Base-by-base conservation (phyloP, 805 yeast genomes). In the Spencermartinsiella europaea region DNA sequence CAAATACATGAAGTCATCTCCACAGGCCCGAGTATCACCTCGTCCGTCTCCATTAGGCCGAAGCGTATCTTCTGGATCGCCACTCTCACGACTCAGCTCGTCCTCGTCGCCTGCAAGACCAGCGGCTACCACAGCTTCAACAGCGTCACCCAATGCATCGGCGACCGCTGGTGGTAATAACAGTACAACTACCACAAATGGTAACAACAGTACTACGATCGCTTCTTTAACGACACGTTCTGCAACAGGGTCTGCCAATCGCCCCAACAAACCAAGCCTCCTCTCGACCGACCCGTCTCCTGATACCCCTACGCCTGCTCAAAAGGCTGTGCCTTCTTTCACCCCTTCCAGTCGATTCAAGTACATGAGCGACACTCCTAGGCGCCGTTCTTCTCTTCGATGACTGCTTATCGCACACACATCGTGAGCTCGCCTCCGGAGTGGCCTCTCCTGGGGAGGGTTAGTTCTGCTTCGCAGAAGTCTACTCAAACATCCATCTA, bases 1-100 rank as follows among this genome's bases (percentile, higher is more conserved):
- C n/a, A 35, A 47, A 33, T 50, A 48, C 42, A 34, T 47, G 37
- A 47, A 50, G 42, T 45, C 56, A 12, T 57, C 62, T 21, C 44
- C 54, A 17, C 47, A 47, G 34, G n/a, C 53, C 22, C 42, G 56
- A 21, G 25, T 50, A 25, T 54, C 55, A 1, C 53, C 51, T 5
- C 40, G 49, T 27, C 50, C 53, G 2, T 52, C 54, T 14, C 50
- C 56, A 16, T 38, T 49, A 35, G 44, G 49, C 3, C 21, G 41
- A 22, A 35, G 15, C 31, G 17, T 12, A 5, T 8, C 15, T 4
- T 22, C 34, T 21, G 20, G 31, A 5, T 38, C 42, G 5, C 42
- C 42, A 5, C 22, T 38, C 19, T 12, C 42, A 4, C 15, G 34
- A 22, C 34, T 7, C 27, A 10, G 34, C 39, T 33, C 22, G 22